Conservation (phyloP, 805 yeast genomes). For the Lipomyces yamanashiensis region DNA sequence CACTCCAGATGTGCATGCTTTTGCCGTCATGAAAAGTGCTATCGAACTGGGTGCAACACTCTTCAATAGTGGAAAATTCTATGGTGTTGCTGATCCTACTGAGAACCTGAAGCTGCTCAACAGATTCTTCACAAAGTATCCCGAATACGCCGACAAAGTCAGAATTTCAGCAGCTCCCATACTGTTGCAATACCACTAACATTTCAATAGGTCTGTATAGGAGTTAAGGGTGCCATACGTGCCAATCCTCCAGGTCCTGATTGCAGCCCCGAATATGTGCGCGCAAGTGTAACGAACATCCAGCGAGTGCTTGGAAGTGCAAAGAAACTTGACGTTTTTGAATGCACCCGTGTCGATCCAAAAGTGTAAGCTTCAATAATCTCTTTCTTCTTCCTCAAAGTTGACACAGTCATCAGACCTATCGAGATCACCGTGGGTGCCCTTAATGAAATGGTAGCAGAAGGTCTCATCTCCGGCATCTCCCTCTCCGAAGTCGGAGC, state of each 20-base stretch:
- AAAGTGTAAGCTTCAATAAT: constrained; percentile 38
- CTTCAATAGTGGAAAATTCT: constrained; percentile 73
- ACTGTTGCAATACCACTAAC: no score
- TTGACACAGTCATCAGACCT: constrained; percentile 51
- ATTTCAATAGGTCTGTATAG: constrained; percentile 40
- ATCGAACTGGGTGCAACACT: constrained; percentile 54
- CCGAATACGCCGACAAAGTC: constrained; percentile 55
- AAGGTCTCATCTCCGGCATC: constrained; percentile 71
- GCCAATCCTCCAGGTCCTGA: constrained; percentile 49
- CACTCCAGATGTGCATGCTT: constrained; percentile 53
- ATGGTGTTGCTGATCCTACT: constrained; percentile 47
- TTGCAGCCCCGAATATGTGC: constrained; percentile 26
- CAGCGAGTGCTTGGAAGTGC: constrained; percentile 44
- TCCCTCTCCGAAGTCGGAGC: constrained; percentile 76
- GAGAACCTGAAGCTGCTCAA: constrained; percentile 59
- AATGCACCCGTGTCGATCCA: constrained; percentile 72
- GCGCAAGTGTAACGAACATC: constrained; percentile 22
- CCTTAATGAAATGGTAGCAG: constrained; percentile 60
- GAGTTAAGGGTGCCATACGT: constrained; percentile 66
- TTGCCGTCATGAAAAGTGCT: constrained; percentile 57
- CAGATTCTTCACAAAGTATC: constrained; percentile 55
- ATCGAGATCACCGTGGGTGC: constrained; percentile 62
- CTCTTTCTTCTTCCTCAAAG: no score
- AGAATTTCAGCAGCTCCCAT: no score
- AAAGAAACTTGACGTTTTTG: constrained; percentile 63